These are phyloP conservation scores for Fusarium kyushuense DNA, from an alignment of 2,329 filamentous ascomycete species.

Conservation along the genomic window DNA sequence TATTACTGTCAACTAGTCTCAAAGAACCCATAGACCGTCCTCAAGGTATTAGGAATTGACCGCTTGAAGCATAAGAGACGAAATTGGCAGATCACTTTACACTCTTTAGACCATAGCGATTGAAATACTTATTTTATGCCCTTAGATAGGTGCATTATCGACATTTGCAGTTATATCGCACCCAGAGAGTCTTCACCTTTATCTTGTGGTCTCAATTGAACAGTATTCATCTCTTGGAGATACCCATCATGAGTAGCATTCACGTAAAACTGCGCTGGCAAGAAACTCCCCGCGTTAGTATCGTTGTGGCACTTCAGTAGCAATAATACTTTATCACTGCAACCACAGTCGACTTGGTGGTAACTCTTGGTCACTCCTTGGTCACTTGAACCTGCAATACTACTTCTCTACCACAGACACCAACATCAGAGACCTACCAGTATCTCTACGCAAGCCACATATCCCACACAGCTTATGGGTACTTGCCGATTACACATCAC, in stretches of 20 bases:
- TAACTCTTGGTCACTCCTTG: background rate
- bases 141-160: no score
- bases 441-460: slow-evolving; percentile 2
- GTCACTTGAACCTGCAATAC: background rate
- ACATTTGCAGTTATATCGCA: background rate
- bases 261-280: background rate
- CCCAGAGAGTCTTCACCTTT: background rate
- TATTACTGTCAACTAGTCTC: no score
- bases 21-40: no score
- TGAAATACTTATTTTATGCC: no score
- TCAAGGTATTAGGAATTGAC: no score
- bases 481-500: background rate
- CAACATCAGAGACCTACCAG: background rate
- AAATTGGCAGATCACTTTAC: no score
- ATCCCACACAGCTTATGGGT: background rate
- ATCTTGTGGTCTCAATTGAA: background rate
- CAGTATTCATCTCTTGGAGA: background rate
- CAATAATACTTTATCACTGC: background rate
- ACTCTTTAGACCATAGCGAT: no score
- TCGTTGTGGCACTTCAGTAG: background rate
- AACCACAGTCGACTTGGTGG: background rate
- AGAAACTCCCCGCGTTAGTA: background rate
- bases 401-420: background rate
- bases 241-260: background rate
- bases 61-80: no score